phyloP scores from a whole-genome alignment of 768 basidiomycete species.

The Suillus fuscotomentosus region DNA sequence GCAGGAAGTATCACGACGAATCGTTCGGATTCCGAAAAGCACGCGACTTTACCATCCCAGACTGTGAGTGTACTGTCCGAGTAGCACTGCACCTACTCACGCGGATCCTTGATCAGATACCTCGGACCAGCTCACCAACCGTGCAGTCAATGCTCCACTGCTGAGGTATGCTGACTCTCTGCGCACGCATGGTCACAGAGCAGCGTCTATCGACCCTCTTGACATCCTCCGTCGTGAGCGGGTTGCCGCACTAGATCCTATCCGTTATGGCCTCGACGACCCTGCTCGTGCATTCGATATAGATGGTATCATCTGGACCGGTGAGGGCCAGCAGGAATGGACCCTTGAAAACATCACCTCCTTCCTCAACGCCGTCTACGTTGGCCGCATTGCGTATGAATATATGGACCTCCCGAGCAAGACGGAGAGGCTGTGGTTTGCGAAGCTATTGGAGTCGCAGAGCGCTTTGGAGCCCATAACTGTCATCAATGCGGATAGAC shows the following conservation, averaged over 20 bases:
- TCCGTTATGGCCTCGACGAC: slow-evolving; percentile 71
- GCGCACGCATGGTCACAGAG: slow-evolving; percentile 82
- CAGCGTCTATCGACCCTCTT: slow-evolving; percentile 83
- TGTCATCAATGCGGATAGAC: slow-evolving; percentile 33
- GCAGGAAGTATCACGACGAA: slow-evolving; percentile 65
- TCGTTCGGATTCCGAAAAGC: slow-evolving; percentile 76
- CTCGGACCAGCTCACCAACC: slow-evolving; percentile 60
- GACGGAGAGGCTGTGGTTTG: slow-evolving; percentile 87
- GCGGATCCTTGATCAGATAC: slow-evolving; percentile 45
- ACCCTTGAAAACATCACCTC: slow-evolving; percentile 66
- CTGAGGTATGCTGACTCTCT: slow-evolving; percentile 89
- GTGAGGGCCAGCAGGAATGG: slow-evolving; percentile 48
- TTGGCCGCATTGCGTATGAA: slow-evolving; percentile 87
- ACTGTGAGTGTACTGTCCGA: slow-evolving; percentile 50
- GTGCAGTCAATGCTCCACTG: slow-evolving; percentile 70
- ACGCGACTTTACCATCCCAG: slow-evolving; percentile 61
- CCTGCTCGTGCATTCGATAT: slow-evolving; percentile 58
- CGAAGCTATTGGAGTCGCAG: slow-evolving; percentile 71
- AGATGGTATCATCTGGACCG: slow-evolving; percentile 80
- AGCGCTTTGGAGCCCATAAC: slow-evolving; percentile 32
- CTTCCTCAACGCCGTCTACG: slow-evolving; percentile 74
- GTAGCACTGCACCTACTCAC: not conserved
- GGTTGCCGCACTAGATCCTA: slow-evolving; percentile 72
- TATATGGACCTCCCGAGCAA: slow-evolving; percentile 88
- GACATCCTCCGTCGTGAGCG: slow-evolving; percentile 84